Evolutionary conservation across 768 basidiomycete genomes (phyloP).

Genomic region (Panaeolus cyanescens): DNA sequence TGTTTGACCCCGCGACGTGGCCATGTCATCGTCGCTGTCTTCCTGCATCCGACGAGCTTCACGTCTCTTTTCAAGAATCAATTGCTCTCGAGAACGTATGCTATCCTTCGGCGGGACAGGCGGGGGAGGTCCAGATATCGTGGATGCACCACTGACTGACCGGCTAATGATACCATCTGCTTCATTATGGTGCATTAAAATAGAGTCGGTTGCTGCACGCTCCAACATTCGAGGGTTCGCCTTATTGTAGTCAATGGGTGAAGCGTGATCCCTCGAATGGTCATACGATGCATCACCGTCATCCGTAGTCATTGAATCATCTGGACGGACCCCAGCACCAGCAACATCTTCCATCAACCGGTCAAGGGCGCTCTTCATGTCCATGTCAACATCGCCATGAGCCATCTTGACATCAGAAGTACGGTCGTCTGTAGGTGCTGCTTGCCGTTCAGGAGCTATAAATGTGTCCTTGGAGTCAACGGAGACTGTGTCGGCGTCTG

Average conservation of each 20-base stretch:
- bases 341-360: conserved; percentile 73
- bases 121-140: conserved; percentile 40
- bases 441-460: neutral
- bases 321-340: conserved; percentile 37
- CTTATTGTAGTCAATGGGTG: conserved; percentile 10
- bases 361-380: conserved; percentile 75
- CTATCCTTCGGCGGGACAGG: conserved; percentile 67
- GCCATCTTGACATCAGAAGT: conserved; percentile 41
- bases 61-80: conserved; percentile 72
- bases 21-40: conserved; percentile 10
- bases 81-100: conserved; percentile 62
- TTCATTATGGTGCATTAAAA: conserved; percentile 35
- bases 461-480: conserved; percentile 11
- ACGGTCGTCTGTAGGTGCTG: conserved; percentile 25
- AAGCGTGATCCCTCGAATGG: conserved; percentile 18
- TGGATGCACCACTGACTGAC: conserved; percentile 43
- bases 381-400: conserved; percentile 61
- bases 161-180: conserved; percentile 40
- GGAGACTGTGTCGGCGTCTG: conserved; percentile 15
- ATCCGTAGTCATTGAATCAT: conserved; percentile 44
- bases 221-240: conserved; percentile 36
- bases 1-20: conserved; percentile 16
- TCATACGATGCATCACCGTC: conserved; percentile 44
- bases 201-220: conserved; percentile 56
- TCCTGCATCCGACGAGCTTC: conserved; percentile 51